Evolutionary conservation across 176 grass and related monocot species (phyloP).

Genomic region (Triticum turgidum): DNA sequence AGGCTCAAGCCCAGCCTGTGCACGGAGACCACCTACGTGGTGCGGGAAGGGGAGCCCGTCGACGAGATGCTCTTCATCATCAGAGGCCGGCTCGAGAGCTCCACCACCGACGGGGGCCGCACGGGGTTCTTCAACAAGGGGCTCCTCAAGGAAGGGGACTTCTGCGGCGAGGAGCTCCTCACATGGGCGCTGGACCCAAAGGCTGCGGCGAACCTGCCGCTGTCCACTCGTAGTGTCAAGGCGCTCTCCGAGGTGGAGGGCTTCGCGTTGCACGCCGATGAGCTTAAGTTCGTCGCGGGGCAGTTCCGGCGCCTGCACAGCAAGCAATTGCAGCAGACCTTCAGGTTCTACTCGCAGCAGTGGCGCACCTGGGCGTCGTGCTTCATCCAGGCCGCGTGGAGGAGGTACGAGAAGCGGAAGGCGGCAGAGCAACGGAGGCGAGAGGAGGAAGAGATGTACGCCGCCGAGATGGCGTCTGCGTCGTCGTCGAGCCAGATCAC

Average conservation of each 20-base stretch:
- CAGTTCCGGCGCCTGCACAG: constrained; percentile 69
- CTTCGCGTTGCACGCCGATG: constrained; percentile 65
- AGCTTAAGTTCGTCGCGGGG: constrained; percentile 70
- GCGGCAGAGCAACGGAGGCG: too few relatives aligned
- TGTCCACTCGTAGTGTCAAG: constrained; percentile 54
- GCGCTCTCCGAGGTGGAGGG: constrained; percentile 69
- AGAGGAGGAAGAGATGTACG: too few relatives aligned
- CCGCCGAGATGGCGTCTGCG: too few relatives aligned
- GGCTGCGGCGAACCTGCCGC: constrained; percentile 55
- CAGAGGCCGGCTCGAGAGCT: constrained; percentile 57
- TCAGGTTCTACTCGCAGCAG: constrained; percentile 78
- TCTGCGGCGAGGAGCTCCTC: constrained; percentile 76
- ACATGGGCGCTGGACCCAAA: constrained; percentile 73
- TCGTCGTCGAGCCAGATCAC: too few relatives aligned
- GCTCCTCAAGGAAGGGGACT: constrained; percentile 60
- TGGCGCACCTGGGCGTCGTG: constrained; percentile 72
- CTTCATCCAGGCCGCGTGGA: constrained; percentile 79
- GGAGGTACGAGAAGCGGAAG: constrained; percentile 50
- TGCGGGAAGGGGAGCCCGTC: constrained; percentile 64
- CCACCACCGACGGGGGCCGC: constrained; percentile 64
- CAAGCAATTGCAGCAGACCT: constrained; percentile 80
- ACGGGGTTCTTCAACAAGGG: constrained; percentile 58
- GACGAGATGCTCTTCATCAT: constrained; percentile 89
- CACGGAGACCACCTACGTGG: constrained; percentile 65
- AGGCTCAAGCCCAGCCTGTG: constrained; percentile 62